These are phyloP conservation scores for Yamadazyma olivae DNA, from an alignment of 805 yeast species.

Conservation along the genomic window DNA sequence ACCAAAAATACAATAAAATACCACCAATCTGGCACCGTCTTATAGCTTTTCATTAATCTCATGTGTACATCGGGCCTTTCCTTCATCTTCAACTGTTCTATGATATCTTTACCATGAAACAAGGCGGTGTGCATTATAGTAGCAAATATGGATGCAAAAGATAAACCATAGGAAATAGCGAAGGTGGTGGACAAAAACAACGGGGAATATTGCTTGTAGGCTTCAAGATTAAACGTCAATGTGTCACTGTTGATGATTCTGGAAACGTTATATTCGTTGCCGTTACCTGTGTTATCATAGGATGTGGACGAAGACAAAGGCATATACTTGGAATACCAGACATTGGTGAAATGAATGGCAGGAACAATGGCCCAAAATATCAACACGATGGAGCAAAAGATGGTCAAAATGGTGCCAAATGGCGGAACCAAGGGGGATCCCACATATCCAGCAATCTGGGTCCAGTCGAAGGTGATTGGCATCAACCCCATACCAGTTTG, in stretches of 20 bases:
- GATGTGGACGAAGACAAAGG: slow-evolving; percentile 50
- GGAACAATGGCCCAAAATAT: slow-evolving; percentile 53
- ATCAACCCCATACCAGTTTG: slow-evolving; percentile 59
- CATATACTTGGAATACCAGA: slow-evolving; percentile 56
- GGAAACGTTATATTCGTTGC: slow-evolving; percentile 46
- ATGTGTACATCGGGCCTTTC: slow-evolving; percentile 38
- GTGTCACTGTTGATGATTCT: slow-evolving; percentile 39
- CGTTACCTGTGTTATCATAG: slow-evolving; percentile 51
- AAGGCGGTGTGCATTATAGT: slow-evolving; percentile 57
- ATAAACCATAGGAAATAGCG: slow-evolving; percentile 55
- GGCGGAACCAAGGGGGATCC: slow-evolving; percentile 70
- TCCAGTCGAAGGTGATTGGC: slow-evolving; percentile 42
- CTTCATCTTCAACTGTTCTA: slow-evolving; percentile 19
- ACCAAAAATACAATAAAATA: slow-evolving; percentile 15
- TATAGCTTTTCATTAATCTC: slow-evolving; percentile 49
- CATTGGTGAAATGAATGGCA: slow-evolving; percentile 55
- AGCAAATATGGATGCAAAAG: slow-evolving; percentile 60
- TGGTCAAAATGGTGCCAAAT: slow-evolving; percentile 28
- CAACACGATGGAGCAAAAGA: slow-evolving; percentile 19
- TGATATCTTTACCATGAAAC: slow-evolving; percentile 55
- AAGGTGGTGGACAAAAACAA: slow-evolving; percentile 57
- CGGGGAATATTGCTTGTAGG: slow-evolving; percentile 60
- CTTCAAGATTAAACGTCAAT: slow-evolving; percentile 41
- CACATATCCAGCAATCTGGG: slow-evolving; percentile 54
- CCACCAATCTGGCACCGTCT: slow-evolving; percentile 46